Evolutionary conservation across 2,329 filamentous ascomycete genomes (phyloP).

Genomic region (Colletotrichum karsti): DNA sequence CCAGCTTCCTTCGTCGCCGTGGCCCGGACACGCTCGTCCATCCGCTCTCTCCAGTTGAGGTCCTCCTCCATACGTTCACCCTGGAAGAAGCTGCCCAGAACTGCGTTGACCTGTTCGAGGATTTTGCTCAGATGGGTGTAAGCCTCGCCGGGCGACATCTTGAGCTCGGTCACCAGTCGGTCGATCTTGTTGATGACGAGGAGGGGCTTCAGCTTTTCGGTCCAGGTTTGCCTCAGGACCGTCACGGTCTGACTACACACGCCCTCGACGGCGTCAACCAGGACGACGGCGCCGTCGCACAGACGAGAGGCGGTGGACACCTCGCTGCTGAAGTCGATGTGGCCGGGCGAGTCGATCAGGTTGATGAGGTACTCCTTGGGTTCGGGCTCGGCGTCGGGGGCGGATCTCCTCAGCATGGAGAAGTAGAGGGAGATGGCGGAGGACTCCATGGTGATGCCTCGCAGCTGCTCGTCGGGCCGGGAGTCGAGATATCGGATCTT

Average conservation of each 20-base stretch:
- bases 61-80: constrained; percentile 99
- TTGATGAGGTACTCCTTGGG: constrained; percentile 95
- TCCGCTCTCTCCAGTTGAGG: constrained; percentile 90
- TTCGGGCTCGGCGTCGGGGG: constrained; percentile 73
- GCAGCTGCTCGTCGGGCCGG: constrained; percentile 91
- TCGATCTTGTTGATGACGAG: constrained; percentile 99
- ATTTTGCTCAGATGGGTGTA: constrained; percentile 90
- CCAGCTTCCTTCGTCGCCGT: constrained; percentile 34
- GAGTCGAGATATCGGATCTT: constrained; percentile 99
- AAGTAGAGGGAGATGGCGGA: constrained; percentile 98
- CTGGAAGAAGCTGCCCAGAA: constrained; percentile 96
- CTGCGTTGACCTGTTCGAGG: constrained; percentile 95
- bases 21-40: constrained; percentile 85
- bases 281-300: constrained; percentile 92
- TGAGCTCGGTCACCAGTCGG: constrained; percentile 89
- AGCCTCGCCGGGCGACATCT: constrained; percentile 90
- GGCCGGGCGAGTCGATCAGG: constrained; percentile 95
- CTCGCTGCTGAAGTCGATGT: constrained; percentile 98
- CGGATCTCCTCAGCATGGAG: constrained; percentile 81
- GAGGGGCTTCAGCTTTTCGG: constrained; percentile 92
- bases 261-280: constrained; percentile 96
- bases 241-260: constrained; percentile 99
- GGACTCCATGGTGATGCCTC: constrained; percentile 99
- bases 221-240: constrained; percentile 93
- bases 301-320: constrained; percentile 94